Base-by-base conservation (phyloP, 2,329 filamentous ascomycete species). In the Cladosporium velox region DNA sequence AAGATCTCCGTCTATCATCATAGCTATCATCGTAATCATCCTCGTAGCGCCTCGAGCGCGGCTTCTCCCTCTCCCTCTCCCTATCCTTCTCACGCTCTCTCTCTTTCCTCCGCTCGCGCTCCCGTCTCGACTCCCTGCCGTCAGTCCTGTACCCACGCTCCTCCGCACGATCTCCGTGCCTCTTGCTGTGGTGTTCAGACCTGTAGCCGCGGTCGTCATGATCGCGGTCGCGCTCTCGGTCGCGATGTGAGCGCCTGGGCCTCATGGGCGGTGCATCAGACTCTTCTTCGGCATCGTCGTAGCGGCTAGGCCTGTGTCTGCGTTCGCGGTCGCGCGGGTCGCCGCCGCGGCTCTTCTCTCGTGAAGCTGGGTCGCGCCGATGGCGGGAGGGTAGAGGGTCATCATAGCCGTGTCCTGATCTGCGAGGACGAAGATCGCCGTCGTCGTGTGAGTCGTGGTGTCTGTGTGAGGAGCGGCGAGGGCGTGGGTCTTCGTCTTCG, bases 91-190 rank as follows among this genome's bases (percentile, higher is more conserved):
- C 58, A 2, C 64, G 58, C 24, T 60, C 59, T n/a, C 49, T 55
- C 26, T 64, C 62, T 24, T 65, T 60, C 14, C 57, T 47, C 28
- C 49, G 32, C 41, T 63, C 66, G 10, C 66, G 62, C 30, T 67
- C 66, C 4, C 66, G 66, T 21, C 66, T 49, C 21, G 60, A 44
- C 44, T 67, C 65, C 11, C 65, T 44, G 2, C 63, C 66, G n/a
- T 67, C 66, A n/a, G 62, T 65, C 5, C 62, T 52, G 28, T 67
- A 67, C 4, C 66, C 66, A 21, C 66, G 55, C 24, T 62, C 62
- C 24, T 47, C 35, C 6, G n/a, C 28, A 21, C 38, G 28, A 26
- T 51, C 26, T 18, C 24, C 57, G 28, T 49, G 65, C 2, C 57
- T 57, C 24, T 60, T 60, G 47, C 44, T 54, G 44, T 60, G 44